Conservation (phyloP, 148 eudicot genomes). For the Cornus florida region DNA sequence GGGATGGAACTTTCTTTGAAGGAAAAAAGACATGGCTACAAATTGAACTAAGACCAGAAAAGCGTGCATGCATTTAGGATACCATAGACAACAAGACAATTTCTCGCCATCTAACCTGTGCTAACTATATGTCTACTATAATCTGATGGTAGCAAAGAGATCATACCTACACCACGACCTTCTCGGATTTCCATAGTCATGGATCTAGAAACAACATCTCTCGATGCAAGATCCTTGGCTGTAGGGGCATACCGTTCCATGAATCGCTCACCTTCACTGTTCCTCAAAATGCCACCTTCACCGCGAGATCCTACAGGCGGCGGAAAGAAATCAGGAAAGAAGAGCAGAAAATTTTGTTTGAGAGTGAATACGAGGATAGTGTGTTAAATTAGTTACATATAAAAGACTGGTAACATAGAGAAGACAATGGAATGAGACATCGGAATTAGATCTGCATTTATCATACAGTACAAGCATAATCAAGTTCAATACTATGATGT, state of each 20-base stretch:
- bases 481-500: not conserved
- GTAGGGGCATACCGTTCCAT: slow-evolving; percentile 99
- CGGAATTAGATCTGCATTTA: not conserved
- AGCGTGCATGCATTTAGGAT: not conserved
- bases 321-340: slow-evolving; percentile 6
- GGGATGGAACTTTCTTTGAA: not conserved
- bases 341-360: too few species aligned
- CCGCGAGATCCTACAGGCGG: slow-evolving; percentile 84
- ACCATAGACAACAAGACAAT: not conserved
- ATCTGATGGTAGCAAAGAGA: not conserved
- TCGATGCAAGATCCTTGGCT: slow-evolving; percentile 98
- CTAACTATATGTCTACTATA: not conserved
- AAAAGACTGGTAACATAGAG: not conserved
- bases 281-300: slow-evolving; percentile 97
- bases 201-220: slow-evolving; percentile 96
- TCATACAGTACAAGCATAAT: not conserved
- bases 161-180: slow-evolving; percentile 99
- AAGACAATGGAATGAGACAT: not conserved
- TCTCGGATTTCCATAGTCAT: slow-evolving; percentile 99
- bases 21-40: too few species aligned
- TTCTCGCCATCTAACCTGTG: not conserved
- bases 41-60: not conserved
- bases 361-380: not conserved
- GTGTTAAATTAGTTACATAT: not conserved
- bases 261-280: slow-evolving; percentile 96